These are phyloP conservation scores for Colletotrichum higginsianum DNA, from an alignment of 2,329 filamentous ascomycete species.

Conservation along the genomic window DNA sequence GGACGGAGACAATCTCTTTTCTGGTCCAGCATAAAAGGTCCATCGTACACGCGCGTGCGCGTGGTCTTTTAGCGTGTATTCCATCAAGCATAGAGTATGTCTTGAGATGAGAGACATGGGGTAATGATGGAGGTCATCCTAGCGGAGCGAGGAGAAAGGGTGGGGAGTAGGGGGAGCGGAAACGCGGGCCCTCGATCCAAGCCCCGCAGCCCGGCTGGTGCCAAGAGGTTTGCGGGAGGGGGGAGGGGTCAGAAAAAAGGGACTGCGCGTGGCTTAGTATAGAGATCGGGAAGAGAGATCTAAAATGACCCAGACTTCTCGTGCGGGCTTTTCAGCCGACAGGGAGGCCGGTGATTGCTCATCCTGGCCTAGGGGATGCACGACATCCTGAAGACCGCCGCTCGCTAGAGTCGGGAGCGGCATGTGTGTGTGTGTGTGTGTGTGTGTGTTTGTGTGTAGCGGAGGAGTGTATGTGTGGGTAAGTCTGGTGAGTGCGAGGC, in stretches of 20 bases:
- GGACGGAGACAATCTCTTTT: background rate
- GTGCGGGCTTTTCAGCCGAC: background rate
- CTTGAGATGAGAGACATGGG: conserved; percentile 5
- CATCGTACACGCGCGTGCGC: background rate
- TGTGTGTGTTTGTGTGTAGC: background rate
- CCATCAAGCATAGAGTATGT: background rate
- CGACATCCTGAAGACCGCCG: background rate
- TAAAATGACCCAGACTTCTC: background rate
- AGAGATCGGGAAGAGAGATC: background rate
- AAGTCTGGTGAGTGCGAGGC: background rate
- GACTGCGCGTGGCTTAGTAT: background rate
- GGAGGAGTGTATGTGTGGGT: background rate
- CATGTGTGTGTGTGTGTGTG: background rate
- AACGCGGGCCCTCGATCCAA: background rate
- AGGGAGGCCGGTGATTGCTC: background rate
- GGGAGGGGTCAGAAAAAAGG: background rate
- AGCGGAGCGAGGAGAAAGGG: background rate
- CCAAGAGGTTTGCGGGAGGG: background rate
- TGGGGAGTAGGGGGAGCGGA: background rate
- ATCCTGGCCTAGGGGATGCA: background rate
- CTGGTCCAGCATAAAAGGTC: background rate
- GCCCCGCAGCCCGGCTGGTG: background rate
- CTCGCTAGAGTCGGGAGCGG: background rate
- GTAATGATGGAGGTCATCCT: background rate
- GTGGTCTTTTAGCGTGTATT: background rate